Evolutionary conservation across 805 yeast genomes (phyloP), one percentile per base, ranked within the genome.

Genomic region (Ascoidea asiatica): DNA sequence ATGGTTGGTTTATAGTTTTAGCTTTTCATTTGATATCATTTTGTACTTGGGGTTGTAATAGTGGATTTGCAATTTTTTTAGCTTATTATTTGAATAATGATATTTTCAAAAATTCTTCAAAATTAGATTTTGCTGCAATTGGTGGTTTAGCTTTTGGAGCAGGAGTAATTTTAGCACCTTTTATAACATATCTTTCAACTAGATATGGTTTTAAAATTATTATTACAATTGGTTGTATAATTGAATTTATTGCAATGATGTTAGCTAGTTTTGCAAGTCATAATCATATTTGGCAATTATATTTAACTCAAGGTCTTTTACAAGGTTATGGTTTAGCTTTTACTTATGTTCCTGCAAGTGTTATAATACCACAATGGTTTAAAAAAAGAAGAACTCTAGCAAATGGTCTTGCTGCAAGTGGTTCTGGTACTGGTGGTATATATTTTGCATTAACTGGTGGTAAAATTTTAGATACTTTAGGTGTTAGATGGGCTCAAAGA

Each of bases 281-380:
- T n/a, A 70, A 67, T 2, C 64, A 67, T 37, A 54, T 77, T 19
- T 81, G 89, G 88, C 79, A 83, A 49, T 54, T 83, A 13, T 79
- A 70, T 53, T 57, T 79, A 38, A 74, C 85, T 5, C 89, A 82
- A 59, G 89, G 90, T 22, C 64, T 80, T 2, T 48, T 82, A 39
- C 71, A 70, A 44, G 82, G 87, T 29, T 54, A 72, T 29, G 56
- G 65, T 0, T 65, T 66, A 35, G 76, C 85, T 0, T 56, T 76
- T 15, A 63, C 77, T 35, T 72, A 75, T 43, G 66, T 77, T 3
- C 81, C 90, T 1, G 77, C 75, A 4, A 61, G 77, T 19, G 67
- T 77, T 2, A 59, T 81, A 13, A 53, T 82, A 21, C 87, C 88
- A 0, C 84, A 77, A 44, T 82, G 84, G 81, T 83, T 83, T 56